A percentile compares a stretch with the other conserved stretches of the same genome.
Evolutionary conservation across 176 grass and related monocot genomes (phyloP).

Genomic region (Oryza longistaminata): DNA sequence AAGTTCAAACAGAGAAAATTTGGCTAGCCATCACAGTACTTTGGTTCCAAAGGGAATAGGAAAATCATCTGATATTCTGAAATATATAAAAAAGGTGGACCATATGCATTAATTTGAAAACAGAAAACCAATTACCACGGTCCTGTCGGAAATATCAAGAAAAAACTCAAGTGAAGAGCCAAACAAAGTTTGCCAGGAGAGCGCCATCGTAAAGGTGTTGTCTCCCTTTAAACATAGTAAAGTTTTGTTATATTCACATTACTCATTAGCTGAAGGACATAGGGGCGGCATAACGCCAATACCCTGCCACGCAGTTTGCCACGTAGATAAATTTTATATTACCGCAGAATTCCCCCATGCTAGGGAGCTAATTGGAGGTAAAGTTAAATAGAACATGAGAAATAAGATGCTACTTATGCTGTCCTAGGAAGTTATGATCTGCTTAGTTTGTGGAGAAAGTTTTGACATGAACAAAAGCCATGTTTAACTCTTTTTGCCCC

Average conservation of each 20-base stretch:
- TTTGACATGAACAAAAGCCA: not conserved
- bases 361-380: not conserved
- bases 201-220: constrained; percentile 58
- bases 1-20: constrained; percentile 28
- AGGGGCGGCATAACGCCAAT: constrained; percentile 40
- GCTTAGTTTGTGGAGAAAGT: not conserved
- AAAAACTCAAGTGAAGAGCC: constrained; percentile 61
- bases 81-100: constrained; percentile 33
- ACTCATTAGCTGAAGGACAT: constrained; percentile 57
- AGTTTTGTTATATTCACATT: constrained; percentile 37
- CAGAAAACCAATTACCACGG: constrained; percentile 53
- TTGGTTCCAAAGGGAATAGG: not conserved
- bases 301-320: no score
- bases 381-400: not conserved
- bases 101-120: not conserved
- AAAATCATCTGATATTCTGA: not conserved
- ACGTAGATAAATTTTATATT: constrained; percentile 22
- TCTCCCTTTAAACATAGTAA: constrained; percentile 65
- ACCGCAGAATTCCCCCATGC: not conserved
- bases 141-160: constrained; percentile 87
- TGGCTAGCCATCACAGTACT: not conserved
- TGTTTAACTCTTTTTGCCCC: constrained; percentile 56
- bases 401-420: not conserved
- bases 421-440: constrained; percentile 1
- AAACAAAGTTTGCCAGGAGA: constrained; percentile 51